Base-by-base conservation (phyloP, 345 rosid genomes). In the Lagerstroemia speciosa region DNA sequence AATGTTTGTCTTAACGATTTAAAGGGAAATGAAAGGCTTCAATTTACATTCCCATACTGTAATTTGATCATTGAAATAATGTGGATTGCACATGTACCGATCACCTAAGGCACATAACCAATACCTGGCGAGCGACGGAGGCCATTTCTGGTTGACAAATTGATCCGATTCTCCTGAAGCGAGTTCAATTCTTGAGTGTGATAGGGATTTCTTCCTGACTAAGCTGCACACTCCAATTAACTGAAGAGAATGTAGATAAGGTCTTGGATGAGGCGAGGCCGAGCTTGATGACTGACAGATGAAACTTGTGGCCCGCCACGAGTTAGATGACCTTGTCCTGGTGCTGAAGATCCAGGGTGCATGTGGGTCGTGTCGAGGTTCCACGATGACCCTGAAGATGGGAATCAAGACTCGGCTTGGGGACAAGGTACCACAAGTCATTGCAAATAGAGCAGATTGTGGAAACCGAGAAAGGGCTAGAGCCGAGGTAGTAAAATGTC, bases 341-440 rank as follows among this genome's bases (percentile, higher is more conserved):
- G 91, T 91, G 32, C 53, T 93, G 43, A 91, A 87, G 83, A 83
- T 93, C 31, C 92, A 91, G 77, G 96, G 97, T 69, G 98, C 98
- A 20, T 91, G 98, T 68, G 97, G 98, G 8, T 93, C 97, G 29
- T 93, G 97, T 80, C 98, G 96, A 3, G 89, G 94, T 80, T 93
- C 98, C 22, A 83, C 92, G 2, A 89, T 91, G 98, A 93, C 98
- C 0, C 79, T 93, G 50, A 87, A 87, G 80, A 93, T 85, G 96
- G 96, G 98, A 62, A 93, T 93, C 12, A 96, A 93, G 79, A 85
- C 88, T 53, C 90, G 92, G 22, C 84, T 93, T 7, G 81, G 90
- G 0, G 97, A 93, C 71, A 93, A 91, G 74, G 89, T 93, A 27
- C 97, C 38, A 97, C 0, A 94, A 93, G 67, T 91, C 91, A 45